Evolutionary conservation across 1,284 basidiomycete species (phyloP).

Genomic region (Farysia itapuensis): DNA sequence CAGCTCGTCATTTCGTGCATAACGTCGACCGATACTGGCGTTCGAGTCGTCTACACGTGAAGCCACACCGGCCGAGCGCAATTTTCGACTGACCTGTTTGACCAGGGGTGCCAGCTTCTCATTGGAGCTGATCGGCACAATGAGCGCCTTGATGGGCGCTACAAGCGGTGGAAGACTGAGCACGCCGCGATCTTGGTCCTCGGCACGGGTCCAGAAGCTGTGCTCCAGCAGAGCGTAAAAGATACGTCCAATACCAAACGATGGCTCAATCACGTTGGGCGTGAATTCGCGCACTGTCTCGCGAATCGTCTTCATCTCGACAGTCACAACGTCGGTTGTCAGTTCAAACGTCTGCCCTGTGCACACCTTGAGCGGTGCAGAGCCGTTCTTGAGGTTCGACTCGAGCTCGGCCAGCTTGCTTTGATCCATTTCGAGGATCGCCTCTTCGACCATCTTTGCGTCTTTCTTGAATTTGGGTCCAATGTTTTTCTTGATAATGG

Average conservation of each 20-base stretch:
- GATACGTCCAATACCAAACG: constrained; percentile 95
- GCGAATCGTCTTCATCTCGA: constrained; percentile 84
- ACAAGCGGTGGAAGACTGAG: constrained; percentile 84
- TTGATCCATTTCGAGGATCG: constrained; percentile 73
- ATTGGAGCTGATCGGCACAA: constrained; percentile 89
- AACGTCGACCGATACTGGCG: constrained; percentile 92
- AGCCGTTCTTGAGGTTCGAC: constrained; percentile 71
- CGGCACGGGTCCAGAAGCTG: constrained; percentile 90
- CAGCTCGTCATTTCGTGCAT: constrained; percentile 96
- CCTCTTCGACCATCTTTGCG: constrained; percentile 72
- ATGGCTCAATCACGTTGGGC: constrained; percentile 98
- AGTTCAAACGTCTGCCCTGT: constrained; percentile 71
- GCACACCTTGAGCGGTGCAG: constrained; percentile 60
- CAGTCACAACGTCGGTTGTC: constrained; percentile 74
- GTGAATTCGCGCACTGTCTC: constrained; percentile 91
- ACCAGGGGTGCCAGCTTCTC: constrained; percentile 83
- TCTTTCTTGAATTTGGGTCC: constrained; percentile 90
- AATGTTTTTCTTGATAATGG: constrained; percentile 83
- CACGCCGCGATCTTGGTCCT: constrained; percentile 67
- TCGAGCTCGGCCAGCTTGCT: constrained; percentile 71
- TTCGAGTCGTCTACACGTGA: constrained; percentile 93
- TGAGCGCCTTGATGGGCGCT: constrained; percentile 94
- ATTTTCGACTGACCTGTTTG: constrained; percentile 80
- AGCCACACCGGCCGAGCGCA: constrained; percentile 84
- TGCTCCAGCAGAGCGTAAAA: constrained; percentile 93